Evolutionary conservation across 305 asterid species (phyloP), one percentile per base, ranked within the genome.

Genomic region (Solanum hybrid): DNA sequence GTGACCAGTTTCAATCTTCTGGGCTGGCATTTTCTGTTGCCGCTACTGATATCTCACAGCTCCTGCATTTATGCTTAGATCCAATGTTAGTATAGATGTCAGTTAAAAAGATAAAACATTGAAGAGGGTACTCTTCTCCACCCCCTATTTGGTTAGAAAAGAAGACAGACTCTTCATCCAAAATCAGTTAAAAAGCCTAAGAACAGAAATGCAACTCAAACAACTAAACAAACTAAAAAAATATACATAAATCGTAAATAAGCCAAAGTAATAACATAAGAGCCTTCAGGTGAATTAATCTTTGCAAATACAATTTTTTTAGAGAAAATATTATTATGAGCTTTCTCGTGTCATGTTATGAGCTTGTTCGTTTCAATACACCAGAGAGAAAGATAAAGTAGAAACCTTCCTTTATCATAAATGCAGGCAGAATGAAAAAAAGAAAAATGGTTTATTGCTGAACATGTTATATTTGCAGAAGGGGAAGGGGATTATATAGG

Each of bases 1-100:
- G 88, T 97, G 98, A 90, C 97, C 97, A 1, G 99, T 97, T 96
- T 97, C 99, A 90, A 97, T 95, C 96, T 97, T 97, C 94, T 94
- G 98, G 29, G 96, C 93, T 37, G 98, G 97, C 99, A 97, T 97
- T 75, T 90, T 93, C 85, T 56, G 64, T 56, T 79, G 87, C 76
- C 10, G 90, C 79, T 78, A 78, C 64, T 34, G 76, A 32, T 87
- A 31, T 87, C 38, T 51, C 46, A 85, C 40, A 85, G 31, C 32
- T 85, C 42, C 87, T 85, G 76, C 76, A 31, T 31, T 85, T 42
- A 81, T 81, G 71, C 37, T 81, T 69, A 81, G 13, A 17, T 46
- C 11, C 38, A 46, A 46, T 82, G 16, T 85, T 56, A 85, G 75
- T 20, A 31, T 20, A 29, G 35, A 51, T 85, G n/a, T 32, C 46